These are phyloP conservation scores for Apiospora phragmitis DNA, from an alignment of 2,329 filamentous ascomycete species.

Conservation along the genomic window DNA sequence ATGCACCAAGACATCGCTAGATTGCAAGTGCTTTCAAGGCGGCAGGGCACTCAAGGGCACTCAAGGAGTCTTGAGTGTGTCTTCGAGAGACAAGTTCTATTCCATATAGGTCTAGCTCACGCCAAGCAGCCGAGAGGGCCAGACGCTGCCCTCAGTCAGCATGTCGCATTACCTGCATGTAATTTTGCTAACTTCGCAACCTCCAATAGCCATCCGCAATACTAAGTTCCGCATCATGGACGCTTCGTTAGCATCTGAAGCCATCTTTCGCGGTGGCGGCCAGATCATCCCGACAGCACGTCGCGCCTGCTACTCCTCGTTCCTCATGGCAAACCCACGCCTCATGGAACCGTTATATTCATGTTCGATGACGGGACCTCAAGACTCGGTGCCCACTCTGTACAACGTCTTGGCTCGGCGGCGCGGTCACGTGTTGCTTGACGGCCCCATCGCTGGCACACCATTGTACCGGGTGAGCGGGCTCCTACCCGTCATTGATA, in stretches of 20 bases:
- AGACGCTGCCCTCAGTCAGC: not conserved
- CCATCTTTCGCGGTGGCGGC: conserved; percentile 92
- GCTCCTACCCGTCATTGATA: conserved; percentile 92
- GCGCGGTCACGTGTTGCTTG: conserved; percentile 89
- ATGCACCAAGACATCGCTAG: not conserved
- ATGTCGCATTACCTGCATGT: not conserved
- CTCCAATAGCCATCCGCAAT: conserved; percentile 78
- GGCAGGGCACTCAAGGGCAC: not conserved
- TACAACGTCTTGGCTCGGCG: conserved; percentile 91
- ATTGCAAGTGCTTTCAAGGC: not conserved
- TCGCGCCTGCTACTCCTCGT: conserved; percentile 90
- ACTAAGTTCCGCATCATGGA: conserved; percentile 97
- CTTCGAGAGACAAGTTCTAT: not conserved
- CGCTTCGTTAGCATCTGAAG: conserved; percentile 79
- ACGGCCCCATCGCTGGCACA: conserved; percentile 90
- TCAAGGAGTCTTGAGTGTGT: not conserved
- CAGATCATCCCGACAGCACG: conserved; percentile 96
- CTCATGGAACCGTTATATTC: conserved; percentile 97
- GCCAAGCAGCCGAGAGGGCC: not conserved
- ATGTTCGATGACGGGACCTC: conserved; percentile 88
- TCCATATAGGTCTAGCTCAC: not conserved
- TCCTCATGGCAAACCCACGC: conserved; percentile 93
- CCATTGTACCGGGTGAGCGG: conserved; percentile 91
- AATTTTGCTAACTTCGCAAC: not conserved
- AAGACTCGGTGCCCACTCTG: conserved; percentile 82